These are phyloP conservation scores for Wilcoxina mikolae DNA, from an alignment of 495 filamentous ascomycete species.

Conservation along the genomic window DNA sequence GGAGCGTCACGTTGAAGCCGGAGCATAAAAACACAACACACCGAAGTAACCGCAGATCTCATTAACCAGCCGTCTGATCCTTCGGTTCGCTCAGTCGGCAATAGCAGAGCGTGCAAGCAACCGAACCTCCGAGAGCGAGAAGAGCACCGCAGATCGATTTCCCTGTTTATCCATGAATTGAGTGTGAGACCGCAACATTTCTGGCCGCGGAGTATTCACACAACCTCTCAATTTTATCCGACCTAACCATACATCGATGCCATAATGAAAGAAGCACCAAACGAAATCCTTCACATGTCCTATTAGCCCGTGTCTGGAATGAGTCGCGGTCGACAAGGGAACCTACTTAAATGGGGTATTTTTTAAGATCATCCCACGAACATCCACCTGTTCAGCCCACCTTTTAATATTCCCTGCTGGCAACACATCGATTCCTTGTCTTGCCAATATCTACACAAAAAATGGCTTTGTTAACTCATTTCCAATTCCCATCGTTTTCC, in stretches of 20 bases:
- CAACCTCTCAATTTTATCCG: neutral
- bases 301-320: neutral
- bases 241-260: neutral
- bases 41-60: too few relatives aligned
- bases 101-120: neutral
- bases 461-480: neutral
- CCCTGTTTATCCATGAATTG: neutral
- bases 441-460: slow-evolving; percentile 16
- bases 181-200: neutral
- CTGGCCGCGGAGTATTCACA: neutral
- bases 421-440: slow-evolving; percentile 17
- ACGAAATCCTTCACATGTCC: neutral
- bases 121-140: too few relatives aligned
- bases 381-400: slow-evolving; percentile 20
- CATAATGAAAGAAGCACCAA: neutral
- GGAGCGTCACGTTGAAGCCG: too few relatives aligned
- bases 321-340: neutral
- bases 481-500: neutral
- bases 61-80: neutral
- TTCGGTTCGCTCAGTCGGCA: neutral
- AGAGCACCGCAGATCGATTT: too few relatives aligned
- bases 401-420: slow-evolving; percentile 13
- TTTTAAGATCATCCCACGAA: slow-evolving; percentile 16
- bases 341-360: slow-evolving; percentile 25
- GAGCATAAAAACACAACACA: too few relatives aligned